A percentile compares a stretch with the other conserved stretches of the same genome.
These are phyloP conservation scores for Alloteropsis semialata DNA, from an alignment of 176 grass and related monocot genomes.

Conservation along the genomic window DNA sequence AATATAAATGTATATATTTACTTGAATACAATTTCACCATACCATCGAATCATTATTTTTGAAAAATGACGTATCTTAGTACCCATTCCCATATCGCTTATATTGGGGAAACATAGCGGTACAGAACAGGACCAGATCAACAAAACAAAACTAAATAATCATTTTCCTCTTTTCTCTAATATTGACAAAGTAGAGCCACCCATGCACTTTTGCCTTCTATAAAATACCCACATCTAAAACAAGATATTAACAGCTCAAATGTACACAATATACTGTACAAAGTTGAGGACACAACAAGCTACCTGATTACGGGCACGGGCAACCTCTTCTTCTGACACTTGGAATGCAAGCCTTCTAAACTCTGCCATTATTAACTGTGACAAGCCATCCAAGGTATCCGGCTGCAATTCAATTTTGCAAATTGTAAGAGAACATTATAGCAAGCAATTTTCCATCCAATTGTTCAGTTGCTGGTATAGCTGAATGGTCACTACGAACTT, in stretches of 20 bases:
- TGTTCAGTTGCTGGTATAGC: neutral
- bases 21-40: neutral
- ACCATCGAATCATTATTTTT: neutral
- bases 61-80: neutral
- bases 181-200: neutral
- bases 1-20: neutral
- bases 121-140: neutral
- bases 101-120: neutral
- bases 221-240: conserved; percentile 7
- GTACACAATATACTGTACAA: conserved; percentile 8
- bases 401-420: conserved; percentile 50
- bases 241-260: neutral
- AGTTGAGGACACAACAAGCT: conserved; percentile 22
- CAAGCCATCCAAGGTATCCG: conserved; percentile 60
- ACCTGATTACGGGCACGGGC: conserved; percentile 86
- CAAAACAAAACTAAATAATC: neutral
- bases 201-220: conserved; percentile 13
- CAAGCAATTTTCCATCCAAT: conserved; percentile 17
- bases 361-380: conserved; percentile 86
- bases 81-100: neutral
- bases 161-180: neutral
- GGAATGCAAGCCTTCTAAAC: conserved; percentile 69
- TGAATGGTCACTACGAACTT: conserved; percentile 1
- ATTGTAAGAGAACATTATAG: conserved; percentile 27
- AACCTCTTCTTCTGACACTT: conserved; percentile 85